Evolutionary conservation across 2,329 filamentous ascomycete species (phyloP).

Genomic region (Phaeomoniella chlamydospora): DNA sequence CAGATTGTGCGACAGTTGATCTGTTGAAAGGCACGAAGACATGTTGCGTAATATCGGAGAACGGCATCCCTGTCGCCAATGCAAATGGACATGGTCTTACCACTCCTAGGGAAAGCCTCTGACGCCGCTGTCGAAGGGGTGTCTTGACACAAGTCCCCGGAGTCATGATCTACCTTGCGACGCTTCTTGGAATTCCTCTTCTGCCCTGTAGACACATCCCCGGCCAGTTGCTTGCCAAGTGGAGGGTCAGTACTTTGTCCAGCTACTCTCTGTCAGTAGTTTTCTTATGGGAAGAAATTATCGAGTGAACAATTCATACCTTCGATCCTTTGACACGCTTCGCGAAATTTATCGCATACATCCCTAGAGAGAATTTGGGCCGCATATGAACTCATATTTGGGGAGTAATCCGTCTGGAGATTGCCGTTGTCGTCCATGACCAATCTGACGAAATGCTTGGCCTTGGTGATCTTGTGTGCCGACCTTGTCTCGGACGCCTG

Average conservation of each 20-base stretch:
- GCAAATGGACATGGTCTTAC: conserved; percentile 10
- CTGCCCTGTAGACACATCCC: not conserved
- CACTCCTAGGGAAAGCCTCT: not conserved
- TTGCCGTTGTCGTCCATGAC: not conserved
- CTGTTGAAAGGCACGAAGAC: conserved; percentile 28
- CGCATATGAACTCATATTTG: not conserved
- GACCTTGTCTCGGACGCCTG: not conserved
- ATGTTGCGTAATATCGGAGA: conserved; percentile 22
- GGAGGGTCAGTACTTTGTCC: not conserved
- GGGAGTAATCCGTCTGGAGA: not conserved
- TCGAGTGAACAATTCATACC: not conserved
- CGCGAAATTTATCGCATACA: not conserved
- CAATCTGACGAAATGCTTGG: not conserved
- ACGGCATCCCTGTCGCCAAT: conserved; percentile 24
- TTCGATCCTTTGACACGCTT: not conserved
- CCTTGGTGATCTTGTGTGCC: not conserved
- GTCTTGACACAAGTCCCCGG: not conserved
- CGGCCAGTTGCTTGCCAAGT: not conserved
- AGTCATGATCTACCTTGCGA: not conserved
- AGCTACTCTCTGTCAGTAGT: not conserved
- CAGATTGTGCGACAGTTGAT: conserved; percentile 28
- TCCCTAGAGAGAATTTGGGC: not conserved
- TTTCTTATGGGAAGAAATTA: not conserved
- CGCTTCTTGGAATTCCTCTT: not conserved
- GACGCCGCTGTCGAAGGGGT: not conserved